Evolutionary conservation across 768 basidiomycete species (phyloP), one percentile per base, ranked within the genome.

Genomic region (Coprinellus aureogranulatus): DNA sequence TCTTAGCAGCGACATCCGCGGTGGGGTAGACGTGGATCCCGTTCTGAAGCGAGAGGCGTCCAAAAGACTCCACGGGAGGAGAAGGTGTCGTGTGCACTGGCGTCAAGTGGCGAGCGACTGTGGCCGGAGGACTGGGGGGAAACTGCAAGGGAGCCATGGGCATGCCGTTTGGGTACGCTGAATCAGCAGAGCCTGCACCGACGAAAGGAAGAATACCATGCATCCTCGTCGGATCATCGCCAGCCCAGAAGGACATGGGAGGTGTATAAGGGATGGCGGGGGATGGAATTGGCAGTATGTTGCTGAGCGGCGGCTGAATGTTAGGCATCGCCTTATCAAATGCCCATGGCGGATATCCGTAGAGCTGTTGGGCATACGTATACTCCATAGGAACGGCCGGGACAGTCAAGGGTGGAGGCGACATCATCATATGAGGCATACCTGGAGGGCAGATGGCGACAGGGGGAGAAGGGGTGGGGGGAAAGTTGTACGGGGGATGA

Each of bases 1-100:
- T 79, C 26, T 73, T 68, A 48, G 78, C 76, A 4, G 64, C 62
- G 10, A 63, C 61, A 0, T 50, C 58, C 1, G 63, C 62, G 64
- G 46, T 63, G 64, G 59, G 65, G 59, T 53, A 63, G 61, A 54
- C 58, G 62, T 62, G 70, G 40, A 54, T 4, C 6, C 53, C 53
- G 30, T 28, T 30, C 18, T 47, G 31, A 12, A 52, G 20, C 14
- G 50, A 37, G n/a, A 52, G 30, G 22, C 50, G 50, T 20, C 50
- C 22, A 2, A 52, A 39, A 14, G 50, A 34, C 10, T 52, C 50
- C 6, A 4, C 2, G 34, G 20, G 12, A 12, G 34, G 27, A 5
- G 50, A 37, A 14, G 50, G 30, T 4, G 50, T 18, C 9, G 30
- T n/a, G 22, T 52, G n/a, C 5, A 1, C 8, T 1, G 30, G 34